phyloP scores from a whole-genome alignment of 768 basidiomycete species.

The Cubamyces sp. region DNA sequence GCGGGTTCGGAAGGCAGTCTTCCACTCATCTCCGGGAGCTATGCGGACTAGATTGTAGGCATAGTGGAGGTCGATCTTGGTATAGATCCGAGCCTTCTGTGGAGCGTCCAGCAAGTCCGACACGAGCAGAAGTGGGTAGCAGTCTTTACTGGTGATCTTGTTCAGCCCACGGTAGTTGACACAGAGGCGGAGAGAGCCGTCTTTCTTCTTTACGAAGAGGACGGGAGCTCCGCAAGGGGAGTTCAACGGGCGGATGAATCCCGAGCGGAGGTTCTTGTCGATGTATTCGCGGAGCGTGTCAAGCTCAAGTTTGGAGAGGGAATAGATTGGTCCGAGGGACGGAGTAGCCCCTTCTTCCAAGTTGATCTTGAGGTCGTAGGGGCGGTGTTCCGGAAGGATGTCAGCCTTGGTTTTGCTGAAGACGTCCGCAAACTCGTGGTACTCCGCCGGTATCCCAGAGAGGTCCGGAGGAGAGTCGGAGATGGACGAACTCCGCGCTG shows the following conservation, averaged over 20 bases:
- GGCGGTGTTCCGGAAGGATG: not conserved
- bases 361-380: not conserved
- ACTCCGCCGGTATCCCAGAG: not conserved
- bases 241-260: no score
- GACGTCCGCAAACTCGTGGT: constrained; percentile 1
- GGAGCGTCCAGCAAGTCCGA: constrained; percentile 32
- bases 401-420: not conserved
- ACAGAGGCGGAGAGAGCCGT: not conserved
- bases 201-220: not conserved
- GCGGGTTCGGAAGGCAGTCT: constrained; percentile 39
- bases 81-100: constrained; percentile 31
- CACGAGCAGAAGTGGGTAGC: constrained; percentile 35
- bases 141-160: not conserved
- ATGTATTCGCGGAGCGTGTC: not conserved
- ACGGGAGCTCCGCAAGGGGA: no score
- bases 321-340: not conserved
- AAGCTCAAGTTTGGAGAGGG: not conserved
- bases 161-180: not conserved
- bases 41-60: constrained; percentile 45
- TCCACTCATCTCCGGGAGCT: constrained; percentile 36
- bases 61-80: constrained; percentile 42
- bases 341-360: not conserved
- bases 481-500: not conserved
- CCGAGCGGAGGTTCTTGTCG: no score
- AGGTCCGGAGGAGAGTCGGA: not conserved